Evolutionary conservation across 1,139 yeast species (phyloP), one percentile per base, ranked within the genome.

Genomic region (Nakaseomyces sp.): DNA sequence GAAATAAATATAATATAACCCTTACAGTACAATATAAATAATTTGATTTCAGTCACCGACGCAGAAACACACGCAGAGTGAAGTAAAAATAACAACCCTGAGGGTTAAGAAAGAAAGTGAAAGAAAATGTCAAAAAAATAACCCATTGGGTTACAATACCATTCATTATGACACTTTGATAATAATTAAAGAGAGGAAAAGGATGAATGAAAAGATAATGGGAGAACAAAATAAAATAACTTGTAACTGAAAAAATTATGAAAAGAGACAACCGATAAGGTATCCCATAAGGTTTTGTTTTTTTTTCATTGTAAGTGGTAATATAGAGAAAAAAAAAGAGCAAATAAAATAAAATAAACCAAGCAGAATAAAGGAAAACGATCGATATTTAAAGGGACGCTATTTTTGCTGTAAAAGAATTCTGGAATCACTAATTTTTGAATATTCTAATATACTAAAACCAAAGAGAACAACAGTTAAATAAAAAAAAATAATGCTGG

Each of bases 121-220:
- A 22, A 20, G 8, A 20, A 20, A 20, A 20, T 5, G 8, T 5
- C 24, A 22, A 6, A 22, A 22, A 9, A 10, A 18, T 32, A 32
- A 32, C 36, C 36, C 36, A 8, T 13, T 8, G 36, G 36, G 36
- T 32, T 32, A 13, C 24, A n/a, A n/a, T n/a, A n/a, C n/a, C n/a
- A n/a, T n/a, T n/a, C n/a, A n/a, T n/a, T n/a, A n/a, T n/a, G n/a
- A n/a, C n/a, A n/a, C n/a, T n/a, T n/a, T n/a, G n/a, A n/a, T n/a
- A n/a, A n/a, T n/a, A n/a, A n/a, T n/a, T n/a, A n/a, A n/a, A n/a
- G n/a, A n/a, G n/a, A n/a, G 12, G 33, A 30, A 7, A 30, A 1
- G 5, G 13, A 6, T 4, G 18, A 30, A 30, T 13, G 18, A 30
- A 30, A 8, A 13, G 10, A 30, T 13, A 8, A 30, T 7, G 13